Evolutionary conservation across 1,284 basidiomycete species (phyloP), one percentile per base, ranked within the genome.

Genomic region (Hypsizygus ulmarius): DNA sequence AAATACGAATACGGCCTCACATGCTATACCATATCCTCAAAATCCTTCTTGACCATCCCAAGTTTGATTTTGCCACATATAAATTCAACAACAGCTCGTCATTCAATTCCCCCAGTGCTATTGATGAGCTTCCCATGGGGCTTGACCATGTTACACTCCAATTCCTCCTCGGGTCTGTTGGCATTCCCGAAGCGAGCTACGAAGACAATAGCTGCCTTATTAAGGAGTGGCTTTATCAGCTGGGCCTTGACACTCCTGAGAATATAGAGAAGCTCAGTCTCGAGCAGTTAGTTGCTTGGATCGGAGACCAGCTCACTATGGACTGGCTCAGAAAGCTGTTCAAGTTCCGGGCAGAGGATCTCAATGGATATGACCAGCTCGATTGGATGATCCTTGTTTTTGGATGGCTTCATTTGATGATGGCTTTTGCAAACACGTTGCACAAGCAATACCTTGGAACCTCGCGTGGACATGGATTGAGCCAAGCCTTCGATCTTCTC

Each of bases 141-240:
- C 47, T 47, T 1, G 61, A 63, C 15, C 55, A 66, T 49, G 44
- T 42, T 0, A 64, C 61, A 11, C 37, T 45, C 1, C 62, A 64
- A 45, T 67, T 58, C 49, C 53, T 72, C 25, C 60, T 72, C 4
- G 57, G 59, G 0, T 68, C 67, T 0, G 59, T 60, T 5, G 45
- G 64, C 38, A 58, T 67, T 36, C 54, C 65, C 8, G 68, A 74
- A 47, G 63, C 65, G 1, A 69, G 65, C 32, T 73, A 72, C 39
- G 62, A 69, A 11, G 70, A 64, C 8, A 68, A 67, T 49, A 45
- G 47, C 1, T 39, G 47, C 14, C 44, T 65, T 0, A 52, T 70
- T 3, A 34, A 49, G 6, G 64, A 67, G 38, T 61, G 50, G 50
- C 57, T 65, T 19, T n/a, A 29, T 0, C 66, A 69, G 45, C 51